Percentiles rank a stretch among this genome's conserved stretches.
These are phyloP conservation scores for Trematosphaeria pertusa DNA, from an alignment of 2,329 filamentous ascomycete species.

Conservation along the genomic window DNA sequence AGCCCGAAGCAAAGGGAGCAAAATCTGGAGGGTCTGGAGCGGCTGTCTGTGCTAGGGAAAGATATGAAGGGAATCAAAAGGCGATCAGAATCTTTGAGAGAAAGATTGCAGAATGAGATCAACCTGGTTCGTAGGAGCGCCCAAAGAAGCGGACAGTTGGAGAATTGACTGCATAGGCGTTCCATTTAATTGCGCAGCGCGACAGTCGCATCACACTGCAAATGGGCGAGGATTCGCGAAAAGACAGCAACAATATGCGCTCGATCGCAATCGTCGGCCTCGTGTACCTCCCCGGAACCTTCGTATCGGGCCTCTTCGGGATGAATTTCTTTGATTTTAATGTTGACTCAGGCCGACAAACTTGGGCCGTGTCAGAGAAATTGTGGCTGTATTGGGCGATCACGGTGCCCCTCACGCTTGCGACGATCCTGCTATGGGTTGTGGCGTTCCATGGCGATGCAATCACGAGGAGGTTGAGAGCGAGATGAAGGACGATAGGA, in stretches of 20 bases:
- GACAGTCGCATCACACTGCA: constrained; percentile 10
- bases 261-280: constrained; percentile 5
- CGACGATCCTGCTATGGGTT: constrained; percentile 8
- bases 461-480: no score
- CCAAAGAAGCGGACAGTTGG: no score
- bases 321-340: constrained; percentile 14
- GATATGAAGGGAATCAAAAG: constrained; percentile 5
- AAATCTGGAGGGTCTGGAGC: neutral
- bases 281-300: constrained; percentile 7
- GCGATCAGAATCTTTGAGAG: constrained; percentile 5
- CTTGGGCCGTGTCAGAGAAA: constrained; percentile 10
- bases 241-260: constrained; percentile 6
- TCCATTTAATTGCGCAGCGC: constrained; percentile 9
- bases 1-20: neutral
- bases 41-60: neutral
- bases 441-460: constrained; percentile 1
- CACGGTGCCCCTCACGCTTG: constrained; percentile 11
- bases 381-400: constrained; percentile 17
- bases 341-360: neutral
- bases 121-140: constrained; percentile 3
- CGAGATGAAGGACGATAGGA: no score
- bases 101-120: constrained; percentile 11
- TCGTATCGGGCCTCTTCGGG: constrained; percentile 10
- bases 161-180: constrained; percentile 7
- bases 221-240: constrained; percentile 7